A percentile compares a stretch with the other conserved stretches of the same genome.
Evolutionary conservation across 352 stramenopile genomes (phyloP).

Genomic region (Phytophthora pseudosyringae): DNA sequence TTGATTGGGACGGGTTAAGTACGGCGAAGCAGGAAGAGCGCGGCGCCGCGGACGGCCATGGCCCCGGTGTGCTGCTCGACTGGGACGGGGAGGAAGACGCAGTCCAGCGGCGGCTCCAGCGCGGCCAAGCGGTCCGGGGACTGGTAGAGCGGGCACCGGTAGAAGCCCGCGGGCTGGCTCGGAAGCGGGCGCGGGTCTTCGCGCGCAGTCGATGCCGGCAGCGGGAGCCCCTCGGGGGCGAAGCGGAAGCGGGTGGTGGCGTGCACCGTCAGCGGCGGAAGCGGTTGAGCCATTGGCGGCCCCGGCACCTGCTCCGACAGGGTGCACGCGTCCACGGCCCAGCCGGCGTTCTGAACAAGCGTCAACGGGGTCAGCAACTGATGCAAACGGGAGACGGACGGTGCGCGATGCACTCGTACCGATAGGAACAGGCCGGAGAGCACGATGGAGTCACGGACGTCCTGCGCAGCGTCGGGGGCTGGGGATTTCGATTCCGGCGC

Average conservation of each 20-base stretch:
- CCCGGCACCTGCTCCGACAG: constrained; percentile 13
- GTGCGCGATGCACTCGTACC: constrained; percentile 30
- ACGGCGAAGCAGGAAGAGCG: constrained; percentile 35
- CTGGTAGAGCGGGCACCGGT: constrained; percentile 52
- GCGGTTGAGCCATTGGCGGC: constrained; percentile 18
- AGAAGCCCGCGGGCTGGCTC: constrained; percentile 27
- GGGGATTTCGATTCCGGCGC: background rate
- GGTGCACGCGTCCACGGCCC: constrained; percentile 32
- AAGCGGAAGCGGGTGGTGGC: constrained; percentile 36
- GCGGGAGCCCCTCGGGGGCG: constrained; percentile 16
- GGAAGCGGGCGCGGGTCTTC: constrained; percentile 12
- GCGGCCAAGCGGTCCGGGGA: constrained; percentile 27
- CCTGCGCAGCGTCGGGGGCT: background rate
- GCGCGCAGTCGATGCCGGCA: constrained; percentile 1
- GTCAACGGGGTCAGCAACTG: constrained; percentile 7
- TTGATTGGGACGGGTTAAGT: background rate
- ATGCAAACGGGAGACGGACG: background rate
- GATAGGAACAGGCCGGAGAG: constrained; percentile 52
- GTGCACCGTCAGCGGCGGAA: constrained; percentile 36
- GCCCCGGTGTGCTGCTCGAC: constrained; percentile 31
- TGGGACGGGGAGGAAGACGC: constrained; percentile 39
- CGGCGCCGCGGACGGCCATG: constrained; percentile 40
- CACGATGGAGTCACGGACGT: constrained; percentile 38
- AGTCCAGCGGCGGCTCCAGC: constrained; percentile 46
- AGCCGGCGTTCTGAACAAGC: constrained; percentile 45